Evolutionary conservation across 2,329 filamentous ascomycete species (phyloP), one percentile per base, ranked within the genome.

Genomic region (Aspergillus fumigatus): DNA sequence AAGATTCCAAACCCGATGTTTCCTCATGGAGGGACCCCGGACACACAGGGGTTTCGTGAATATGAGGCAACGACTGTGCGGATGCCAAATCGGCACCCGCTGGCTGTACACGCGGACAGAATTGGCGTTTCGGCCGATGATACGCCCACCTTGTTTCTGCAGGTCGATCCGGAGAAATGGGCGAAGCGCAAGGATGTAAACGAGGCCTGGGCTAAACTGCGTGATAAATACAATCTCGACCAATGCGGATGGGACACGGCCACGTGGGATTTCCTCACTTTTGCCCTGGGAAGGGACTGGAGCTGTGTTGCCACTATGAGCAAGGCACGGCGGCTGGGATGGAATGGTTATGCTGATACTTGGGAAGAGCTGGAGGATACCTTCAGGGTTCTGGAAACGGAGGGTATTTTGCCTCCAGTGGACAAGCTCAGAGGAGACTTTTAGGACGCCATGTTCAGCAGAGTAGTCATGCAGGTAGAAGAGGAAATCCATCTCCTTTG

Each of bases 291-390:
- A 0, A 63, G 78, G 38, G 60, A 69, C 21, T 72, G 58, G 56
- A 58, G 59, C 14, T 65, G 61, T 38, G 62, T 70, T 8, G 61
- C 48, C 1, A 69, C 50, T 53, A 78, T 80, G 73, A 78, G 69
- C 50, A 80, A 80, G 64, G 78, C 78, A 4, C 69, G 79, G 52
- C 73, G 72, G 57, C 63, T 71, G 25, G 78, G 79, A 0, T 81
- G 74, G 73, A 74, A 66, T 1, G 77, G 75, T 0, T 77, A 70
- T 53, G 55, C 58, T n/a, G 73, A 70, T 65, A 70, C 71, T 1
- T 78, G 73, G 67, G 73, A 75, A 17, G 69, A 68, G 11, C 64
- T 78, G 35, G 65, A 68, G 26, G 65, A 67, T 11, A 71, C 70
- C 2, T 76, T 77, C 56, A 62, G 67, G 10, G 61, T 67, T 50